Base-by-base conservation (phyloP, 1,139 yeast species). In the Oligophagozyma castellii region DNA sequence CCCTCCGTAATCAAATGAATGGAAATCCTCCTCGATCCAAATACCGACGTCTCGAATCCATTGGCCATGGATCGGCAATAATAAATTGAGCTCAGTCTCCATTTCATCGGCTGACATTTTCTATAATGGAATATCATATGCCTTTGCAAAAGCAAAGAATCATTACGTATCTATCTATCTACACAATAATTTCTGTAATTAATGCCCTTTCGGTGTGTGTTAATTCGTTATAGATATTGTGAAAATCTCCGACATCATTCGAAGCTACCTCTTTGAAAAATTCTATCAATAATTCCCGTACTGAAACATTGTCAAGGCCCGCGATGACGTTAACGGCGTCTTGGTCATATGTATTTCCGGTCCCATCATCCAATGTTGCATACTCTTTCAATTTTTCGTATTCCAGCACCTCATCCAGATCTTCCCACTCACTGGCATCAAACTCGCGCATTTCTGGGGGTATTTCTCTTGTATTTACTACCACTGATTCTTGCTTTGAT, bases 191-290 rank as follows among this genome's bases (percentile, higher is more conserved):
- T 26, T 73, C 78, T 1, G 73, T 60, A 20, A 78, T 49, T 5
- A 60, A 48, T 34, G 58, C 65, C 52, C 68, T 74, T 42, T 79
- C 89, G 4, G 62, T 66, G 11, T 71, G 76, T 14, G 56, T 51
- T 30, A 80, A 54, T 8, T 53, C 38, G 12, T 63, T 65, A 45
- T 73, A 79, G 34, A 69, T 67, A 7, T 51, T 49, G 40, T 63
- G 63, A 55, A 80, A 78, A 12, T 63, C 55, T 1, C 71, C 69
- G 12, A 65, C 46, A 41, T 75, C 65, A 36, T 65, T 64, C 5
- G 63, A 39, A 1, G 76, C 69, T 37, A 77, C 67, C 37, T 70
- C 73, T 42, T 65, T 73, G 58, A 83, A 75, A 55, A 83, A 80
- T 15, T 56, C 61, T 7, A 66, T 47, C 32, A 83, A 56, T 19